A percentile compares a stretch with the other conserved stretches of the same genome.
Conservation (phyloP, 129 eudicot genomes). For the Erigeron canadensis region DNA sequence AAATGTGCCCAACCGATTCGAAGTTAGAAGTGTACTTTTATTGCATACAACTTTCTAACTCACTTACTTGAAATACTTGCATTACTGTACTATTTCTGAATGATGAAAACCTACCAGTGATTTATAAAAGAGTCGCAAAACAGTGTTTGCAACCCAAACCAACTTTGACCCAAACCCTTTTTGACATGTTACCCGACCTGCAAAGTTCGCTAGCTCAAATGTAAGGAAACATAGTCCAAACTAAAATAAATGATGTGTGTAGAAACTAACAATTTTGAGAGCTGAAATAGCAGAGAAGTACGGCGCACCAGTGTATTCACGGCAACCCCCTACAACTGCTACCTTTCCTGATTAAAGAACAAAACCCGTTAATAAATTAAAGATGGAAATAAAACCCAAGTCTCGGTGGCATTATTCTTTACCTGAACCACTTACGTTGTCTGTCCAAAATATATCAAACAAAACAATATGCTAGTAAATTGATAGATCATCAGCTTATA, state of each 20-base stretch:
- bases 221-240: not conserved
- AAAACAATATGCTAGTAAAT: too few species aligned
- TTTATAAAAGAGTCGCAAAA: not conserved
- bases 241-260: constrained; percentile 5
- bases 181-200: not conserved
- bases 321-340: constrained; percentile 97
- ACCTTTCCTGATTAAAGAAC: constrained; percentile 68
- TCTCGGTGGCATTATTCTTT: too few species aligned
- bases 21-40: too few species aligned
- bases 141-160: not conserved
- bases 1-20: too few species aligned
- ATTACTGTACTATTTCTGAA: too few species aligned
- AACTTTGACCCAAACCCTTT: not conserved
- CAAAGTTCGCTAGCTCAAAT: not conserved
- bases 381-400: not conserved
- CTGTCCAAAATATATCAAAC: too few species aligned
- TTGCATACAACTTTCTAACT: too few species aligned
- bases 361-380: not conserved
- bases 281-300: constrained; percentile 97
- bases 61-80: too few species aligned
- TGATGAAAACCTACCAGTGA: too few species aligned
- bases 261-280: constrained; percentile 78
- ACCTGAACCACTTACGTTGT: too few species aligned
- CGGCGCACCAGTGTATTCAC: constrained; percentile 99
- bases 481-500: too few species aligned